Evolutionary conservation across 371 early-diverging fungal genomes (phyloP), one percentile per base, ranked within the genome.

Genomic region (Phascolomyces articulosus): DNA sequence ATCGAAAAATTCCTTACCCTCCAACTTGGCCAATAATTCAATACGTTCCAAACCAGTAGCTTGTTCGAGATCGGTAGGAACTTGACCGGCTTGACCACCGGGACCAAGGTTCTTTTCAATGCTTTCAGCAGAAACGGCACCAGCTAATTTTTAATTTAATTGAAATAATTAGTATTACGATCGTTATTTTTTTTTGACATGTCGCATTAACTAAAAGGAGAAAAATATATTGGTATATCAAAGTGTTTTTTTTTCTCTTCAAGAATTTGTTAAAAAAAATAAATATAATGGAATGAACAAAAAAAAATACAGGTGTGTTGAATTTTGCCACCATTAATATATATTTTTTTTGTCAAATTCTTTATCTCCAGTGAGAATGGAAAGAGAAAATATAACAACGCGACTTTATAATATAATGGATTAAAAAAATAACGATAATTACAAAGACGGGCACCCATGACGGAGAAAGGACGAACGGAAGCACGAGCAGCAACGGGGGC

Each of bases 11-110:
- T 94, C 92, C 76, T 90, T 87, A 76, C 96, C 96, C 72, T 91
- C 90, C 63, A 96, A 82, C 69, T 87, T 89, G 66, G 90, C 87
- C 62, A 97, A 81, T 68, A 91, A 85, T 87, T 98, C 97, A 68
- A 85, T 81, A 78, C 97, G 95, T 84, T 95, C 96, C 65, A 87
- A 73, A 86, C 98, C 97, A 62, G 97, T 93, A 64, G 96, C 83
- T 73, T 96, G 90, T 67, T 96, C 95, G 74, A 90, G 84, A 80
- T 95, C 93, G 67, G 95, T 94, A 62, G 96, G 91, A 56, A 95
- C 73, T 62, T 80, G 85, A 69, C 92, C 94, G 40, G 90, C 84
- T 40, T 90, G 90, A 58, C 80, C 85, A 65, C 90, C 92, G 38
- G 87, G 83, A 62, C 78, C 79, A 40, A 63, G 40, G 63, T 62